Percentiles rank a stretch among this genome's conserved stretches.
phyloP scores from a whole-genome alignment of 257 asterid species.

The Primulina tabacum region DNA sequence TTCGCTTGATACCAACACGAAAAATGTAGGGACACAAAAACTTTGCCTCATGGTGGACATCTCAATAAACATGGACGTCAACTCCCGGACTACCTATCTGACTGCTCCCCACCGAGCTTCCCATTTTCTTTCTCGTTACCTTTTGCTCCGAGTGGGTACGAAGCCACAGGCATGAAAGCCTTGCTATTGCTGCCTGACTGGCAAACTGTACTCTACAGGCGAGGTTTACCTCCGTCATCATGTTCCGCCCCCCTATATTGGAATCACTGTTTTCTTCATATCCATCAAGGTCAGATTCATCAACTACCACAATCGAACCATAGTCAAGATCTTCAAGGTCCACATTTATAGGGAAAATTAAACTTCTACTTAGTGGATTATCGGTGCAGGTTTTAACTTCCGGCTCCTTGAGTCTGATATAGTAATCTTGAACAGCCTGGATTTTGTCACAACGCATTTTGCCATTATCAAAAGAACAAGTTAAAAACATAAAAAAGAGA shows the following conservation, averaged over 20 bases:
- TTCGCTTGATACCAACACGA: constrained; percentile 25
- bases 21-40: neutral
- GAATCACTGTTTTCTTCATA: constrained; percentile 50
- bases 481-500: neutral
- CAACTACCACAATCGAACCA: constrained; percentile 60
- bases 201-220: constrained; percentile 71
- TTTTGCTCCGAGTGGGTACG: constrained; percentile 51
- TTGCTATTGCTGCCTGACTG: constrained; percentile 62
- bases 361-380: constrained; percentile 13
- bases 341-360: constrained; percentile 24
- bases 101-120: constrained; percentile 29
- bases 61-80: constrained; percentile 64
- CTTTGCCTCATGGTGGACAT: neutral
- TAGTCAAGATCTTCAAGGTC: constrained; percentile 57
- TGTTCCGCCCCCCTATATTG: constrained; percentile 23
- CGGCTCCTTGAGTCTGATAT: constrained; percentile 39
- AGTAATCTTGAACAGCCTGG: constrained; percentile 79
- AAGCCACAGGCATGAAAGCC: constrained; percentile 70
- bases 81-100: constrained; percentile 42
- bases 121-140: constrained; percentile 44
- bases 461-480: neutral
- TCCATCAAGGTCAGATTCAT: constrained; percentile 85
- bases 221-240: constrained; percentile 39
- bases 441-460: constrained; percentile 9
- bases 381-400: constrained; percentile 19